Evolutionary conservation across 345 rosid species (phyloP).

Genomic region (Diplotaxis tenuifolia): DNA sequence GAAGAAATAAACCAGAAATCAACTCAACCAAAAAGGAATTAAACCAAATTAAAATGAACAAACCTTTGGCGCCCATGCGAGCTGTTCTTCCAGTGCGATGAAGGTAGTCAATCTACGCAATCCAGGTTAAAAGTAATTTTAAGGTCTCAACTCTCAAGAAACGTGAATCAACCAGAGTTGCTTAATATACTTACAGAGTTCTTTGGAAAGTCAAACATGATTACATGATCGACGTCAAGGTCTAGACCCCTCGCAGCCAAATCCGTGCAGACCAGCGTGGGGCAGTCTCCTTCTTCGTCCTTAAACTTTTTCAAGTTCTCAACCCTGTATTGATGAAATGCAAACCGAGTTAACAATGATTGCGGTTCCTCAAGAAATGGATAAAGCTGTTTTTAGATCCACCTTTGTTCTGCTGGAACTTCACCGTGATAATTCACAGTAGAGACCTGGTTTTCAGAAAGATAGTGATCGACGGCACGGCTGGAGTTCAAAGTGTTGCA

Average conservation of each 20-base stretch:
- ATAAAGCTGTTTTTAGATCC: conserved; percentile 17
- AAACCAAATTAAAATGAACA: not conserved
- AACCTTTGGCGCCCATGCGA: conserved; percentile 98
- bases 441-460: conserved; percentile 67
- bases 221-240: conserved; percentile 83
- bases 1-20: not conserved
- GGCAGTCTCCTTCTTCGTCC: conserved; percentile 83
- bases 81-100: conserved; percentile 97
- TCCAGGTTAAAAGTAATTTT: not conserved
- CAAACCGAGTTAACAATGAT: not conserved
- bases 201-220: conserved; percentile 89
- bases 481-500: conserved; percentile 90
- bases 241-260: conserved; percentile 95
- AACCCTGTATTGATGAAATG: conserved; percentile 47
- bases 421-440: conserved; percentile 97
- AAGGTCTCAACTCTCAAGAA: not conserved
- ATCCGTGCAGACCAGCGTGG: conserved; percentile 92
- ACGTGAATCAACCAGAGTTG: not conserved
- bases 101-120: conserved; percentile 80
- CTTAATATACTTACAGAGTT: conserved; percentile 63
- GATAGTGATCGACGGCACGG: conserved; percentile 90
- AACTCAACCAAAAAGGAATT: not conserved
- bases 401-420: conserved; percentile 95
- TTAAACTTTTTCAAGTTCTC: conserved; percentile 84
- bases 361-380: conserved; percentile 5